A percentile compares a stretch with the other conserved stretches of the same genome.
phyloP scores from a whole-genome alignment of 768 basidiomycete species.

The Agaricus sinodeliciosus region DNA sequence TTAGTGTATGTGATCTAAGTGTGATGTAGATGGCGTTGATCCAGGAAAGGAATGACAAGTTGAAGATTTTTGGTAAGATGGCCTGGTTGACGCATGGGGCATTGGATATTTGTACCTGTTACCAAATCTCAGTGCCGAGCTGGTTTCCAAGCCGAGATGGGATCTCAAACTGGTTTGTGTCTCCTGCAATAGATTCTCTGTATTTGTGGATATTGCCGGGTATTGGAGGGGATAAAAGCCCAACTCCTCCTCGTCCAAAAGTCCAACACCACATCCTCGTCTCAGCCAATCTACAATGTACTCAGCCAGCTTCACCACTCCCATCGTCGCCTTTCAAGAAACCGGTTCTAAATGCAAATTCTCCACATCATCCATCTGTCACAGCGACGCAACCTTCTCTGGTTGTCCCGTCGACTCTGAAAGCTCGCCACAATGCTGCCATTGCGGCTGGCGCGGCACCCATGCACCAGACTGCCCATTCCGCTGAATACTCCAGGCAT shows the following conservation, averaged over 20 bases:
- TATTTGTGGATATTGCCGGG: slow-evolving; percentile 13
- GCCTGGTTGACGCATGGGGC: no score
- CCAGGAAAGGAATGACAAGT: slow-evolving; percentile 11
- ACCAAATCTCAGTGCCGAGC: slow-evolving; percentile 15
- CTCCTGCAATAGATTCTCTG: slow-evolving; percentile 2
- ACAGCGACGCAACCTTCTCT: slow-evolving; percentile 18
- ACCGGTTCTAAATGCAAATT: slow-evolving; percentile 13
- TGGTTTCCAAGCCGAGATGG: slow-evolving; percentile 23
- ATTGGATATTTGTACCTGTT: background rate
- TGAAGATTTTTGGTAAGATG: slow-evolving; percentile 4
- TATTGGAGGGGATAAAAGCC: slow-evolving; percentile 10
- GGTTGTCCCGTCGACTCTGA: slow-evolving; percentile 24
- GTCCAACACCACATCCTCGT: slow-evolving; percentile 10
- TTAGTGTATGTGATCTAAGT: slow-evolving; percentile 3
- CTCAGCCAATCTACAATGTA: slow-evolving; percentile 18
- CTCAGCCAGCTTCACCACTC: slow-evolving; percentile 15
- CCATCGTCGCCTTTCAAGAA: slow-evolving; percentile 13
- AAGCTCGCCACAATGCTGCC: slow-evolving; percentile 72
- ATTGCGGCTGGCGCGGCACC: slow-evolving; percentile 65
- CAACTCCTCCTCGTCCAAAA: slow-evolving; percentile 12
- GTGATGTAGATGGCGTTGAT: slow-evolving; percentile 1
- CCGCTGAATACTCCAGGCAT: slow-evolving; percentile 22
- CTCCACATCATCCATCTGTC: slow-evolving; percentile 14
- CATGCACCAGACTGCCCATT: slow-evolving; percentile 60
- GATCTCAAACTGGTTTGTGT: slow-evolving; percentile 18